phyloP scores from a whole-genome alignment of 495 filamentous ascomycete genomes.

The Lasiosphaeria ovina region DNA sequence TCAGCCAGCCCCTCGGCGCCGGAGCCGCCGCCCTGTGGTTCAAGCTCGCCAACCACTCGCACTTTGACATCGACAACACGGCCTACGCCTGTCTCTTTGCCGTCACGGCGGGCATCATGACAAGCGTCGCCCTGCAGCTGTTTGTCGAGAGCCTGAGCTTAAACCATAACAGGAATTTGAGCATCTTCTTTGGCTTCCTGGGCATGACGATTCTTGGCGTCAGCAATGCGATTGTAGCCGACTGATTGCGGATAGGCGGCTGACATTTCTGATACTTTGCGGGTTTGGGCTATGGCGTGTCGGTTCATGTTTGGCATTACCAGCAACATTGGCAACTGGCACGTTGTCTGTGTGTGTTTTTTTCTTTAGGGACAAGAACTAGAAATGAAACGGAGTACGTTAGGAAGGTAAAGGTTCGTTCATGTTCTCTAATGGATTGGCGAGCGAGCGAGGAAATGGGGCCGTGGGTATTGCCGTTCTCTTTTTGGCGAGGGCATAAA shows the following conservation, averaged over 20 bases:
- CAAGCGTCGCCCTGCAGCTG: slow-evolving; percentile 82
- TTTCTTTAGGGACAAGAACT: no score
- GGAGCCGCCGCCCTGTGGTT: slow-evolving; percentile 83
- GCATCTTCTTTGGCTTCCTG: slow-evolving; percentile 79
- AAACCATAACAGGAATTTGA: slow-evolving; percentile 75
- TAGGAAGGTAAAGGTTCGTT: no score
- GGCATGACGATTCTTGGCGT: slow-evolving; percentile 89
- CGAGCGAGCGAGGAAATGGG: no score
- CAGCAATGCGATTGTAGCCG: slow-evolving; percentile 67
- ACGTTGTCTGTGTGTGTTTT: no score
- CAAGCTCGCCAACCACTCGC: slow-evolving; percentile 50
- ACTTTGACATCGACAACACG: slow-evolving; percentile 59
- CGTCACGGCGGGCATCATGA: slow-evolving; percentile 89
- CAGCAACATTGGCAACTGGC: no score
- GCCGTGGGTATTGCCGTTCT: no score
- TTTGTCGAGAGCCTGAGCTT: slow-evolving; percentile 82
- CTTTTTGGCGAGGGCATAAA: no score
- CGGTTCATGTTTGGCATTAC: no score
- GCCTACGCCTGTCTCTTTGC: slow-evolving; percentile 91
- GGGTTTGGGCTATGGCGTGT: no score
- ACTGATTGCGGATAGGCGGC: background rate
- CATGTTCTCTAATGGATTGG: no score
- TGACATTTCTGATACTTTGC: no score
- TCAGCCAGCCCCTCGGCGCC: slow-evolving; percentile 84
- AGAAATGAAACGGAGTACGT: no score